Evolutionary conservation across 345 rosid species (phyloP).

Genomic region (Luvunga scandens): DNA sequence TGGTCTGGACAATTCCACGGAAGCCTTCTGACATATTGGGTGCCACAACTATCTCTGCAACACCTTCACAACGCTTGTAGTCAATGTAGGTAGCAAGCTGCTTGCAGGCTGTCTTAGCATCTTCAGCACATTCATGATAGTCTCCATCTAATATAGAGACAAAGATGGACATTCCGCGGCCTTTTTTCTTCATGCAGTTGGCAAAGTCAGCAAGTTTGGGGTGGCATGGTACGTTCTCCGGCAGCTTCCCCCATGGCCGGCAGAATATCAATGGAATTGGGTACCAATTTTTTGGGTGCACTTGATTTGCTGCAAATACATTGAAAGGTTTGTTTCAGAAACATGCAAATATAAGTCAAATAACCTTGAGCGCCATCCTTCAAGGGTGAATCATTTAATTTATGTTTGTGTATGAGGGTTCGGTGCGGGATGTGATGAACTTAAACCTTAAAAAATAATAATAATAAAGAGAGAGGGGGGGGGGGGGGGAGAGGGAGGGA

Average conservation of each 20-base stretch:
- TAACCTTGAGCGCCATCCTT: neutral
- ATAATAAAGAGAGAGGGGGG: too few relatives aligned
- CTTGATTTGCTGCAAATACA: conserved; percentile 79
- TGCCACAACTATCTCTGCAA: conserved; percentile 97
- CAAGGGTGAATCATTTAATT: too few relatives aligned
- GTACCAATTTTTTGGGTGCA: conserved; percentile 99
- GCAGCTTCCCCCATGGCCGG: conserved; percentile 99
- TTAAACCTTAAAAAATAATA: too few relatives aligned
- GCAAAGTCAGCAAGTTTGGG: conserved; percentile 99
- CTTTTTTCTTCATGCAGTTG: conserved; percentile 99
- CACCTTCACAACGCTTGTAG: conserved; percentile 95
- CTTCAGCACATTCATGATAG: conserved; percentile 95
- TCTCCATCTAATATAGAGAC: conserved; percentile 88
- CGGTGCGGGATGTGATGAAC: too few relatives aligned
- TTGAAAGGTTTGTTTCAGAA: conserved; percentile 3
- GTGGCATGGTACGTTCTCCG: conserved; percentile 98
- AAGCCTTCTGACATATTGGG: conserved; percentile 97
- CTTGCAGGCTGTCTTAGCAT: conserved; percentile 88
- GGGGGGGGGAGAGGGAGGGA: too few relatives aligned
- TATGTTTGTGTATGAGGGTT: too few relatives aligned
- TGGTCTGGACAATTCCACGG: conserved; percentile 94
- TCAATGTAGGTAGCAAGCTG: conserved; percentile 83
- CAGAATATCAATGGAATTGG: conserved; percentile 97
- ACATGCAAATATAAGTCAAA: neutral
- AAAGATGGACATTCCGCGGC: conserved; percentile 98